Evolutionary conservation across 2,329 filamentous ascomycete species (phyloP).

Genomic region (Diaporthe capsici): DNA sequence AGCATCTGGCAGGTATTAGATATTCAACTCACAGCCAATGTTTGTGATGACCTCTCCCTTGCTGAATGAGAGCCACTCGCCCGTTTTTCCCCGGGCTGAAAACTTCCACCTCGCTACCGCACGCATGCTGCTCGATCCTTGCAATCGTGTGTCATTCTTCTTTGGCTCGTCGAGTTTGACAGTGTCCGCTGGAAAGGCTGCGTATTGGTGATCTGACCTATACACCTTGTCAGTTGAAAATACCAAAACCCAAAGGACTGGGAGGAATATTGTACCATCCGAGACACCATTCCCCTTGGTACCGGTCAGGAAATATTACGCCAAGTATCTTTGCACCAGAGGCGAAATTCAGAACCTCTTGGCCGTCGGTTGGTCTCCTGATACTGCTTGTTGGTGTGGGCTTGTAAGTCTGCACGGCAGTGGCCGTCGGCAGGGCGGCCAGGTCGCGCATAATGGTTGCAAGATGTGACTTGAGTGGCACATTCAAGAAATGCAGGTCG

Average conservation of each 20-base stretch:
- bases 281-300: conserved; percentile 68
- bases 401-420: conserved; percentile 57
- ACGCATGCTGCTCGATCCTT: conserved; percentile 60
- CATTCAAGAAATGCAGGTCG: conserved; percentile 64
- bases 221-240: not conserved
- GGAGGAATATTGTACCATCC: conserved; percentile 57
- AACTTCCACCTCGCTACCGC: conserved; percentile 68
- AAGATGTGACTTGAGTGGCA: conserved; percentile 58
- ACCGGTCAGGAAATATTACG: conserved; percentile 65
- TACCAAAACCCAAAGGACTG: not conserved
- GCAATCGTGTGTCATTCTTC: conserved; percentile 59
- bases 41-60: conserved; percentile 77
- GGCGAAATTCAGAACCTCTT: conserved; percentile 46
- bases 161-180: conserved; percentile 63
- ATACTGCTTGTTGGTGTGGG: conserved; percentile 19
- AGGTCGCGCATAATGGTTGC: conserved; percentile 58
- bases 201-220: conserved; percentile 62
- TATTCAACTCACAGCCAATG: conserved; percentile 65
- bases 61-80: conserved; percentile 70
- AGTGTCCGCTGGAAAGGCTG: conserved; percentile 63
- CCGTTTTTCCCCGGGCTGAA: conserved; percentile 55
- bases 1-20: not conserved
- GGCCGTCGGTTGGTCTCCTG: conserved; percentile 21
- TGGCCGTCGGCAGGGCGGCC: conserved; percentile 58
- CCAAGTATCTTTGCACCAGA: conserved; percentile 64